phyloP scores from a whole-genome alignment of 345 rosid genomes.

The Litchi chinensis region DNA sequence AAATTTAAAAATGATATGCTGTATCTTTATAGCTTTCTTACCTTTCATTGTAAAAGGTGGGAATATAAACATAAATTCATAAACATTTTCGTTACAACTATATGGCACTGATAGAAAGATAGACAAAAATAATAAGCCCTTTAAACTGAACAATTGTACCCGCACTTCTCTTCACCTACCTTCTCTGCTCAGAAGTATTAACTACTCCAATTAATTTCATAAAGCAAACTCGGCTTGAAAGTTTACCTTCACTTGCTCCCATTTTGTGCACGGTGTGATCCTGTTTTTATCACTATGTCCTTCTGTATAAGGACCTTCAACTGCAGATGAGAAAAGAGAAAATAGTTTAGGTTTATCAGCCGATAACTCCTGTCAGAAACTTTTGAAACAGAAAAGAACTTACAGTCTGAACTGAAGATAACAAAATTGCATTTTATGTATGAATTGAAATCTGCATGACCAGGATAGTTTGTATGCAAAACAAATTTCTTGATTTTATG shows the following conservation, averaged over 20 bases:
- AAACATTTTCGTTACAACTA: not conserved
- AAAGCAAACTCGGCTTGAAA: not conserved
- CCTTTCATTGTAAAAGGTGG: not conserved
- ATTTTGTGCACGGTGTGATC: conserved; percentile 81
- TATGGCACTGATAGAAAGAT: not conserved
- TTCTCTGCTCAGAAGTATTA: not conserved
- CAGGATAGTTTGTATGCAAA: conserved; percentile 94
- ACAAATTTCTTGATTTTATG: conserved; percentile 94
- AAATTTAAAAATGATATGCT: not conserved
- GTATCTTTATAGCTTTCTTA: not conserved
- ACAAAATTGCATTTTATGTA: conserved; percentile 93
- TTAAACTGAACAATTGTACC: not conserved
- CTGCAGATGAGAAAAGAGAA: conserved; percentile 36
- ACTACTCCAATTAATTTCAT: conserved; percentile 3
- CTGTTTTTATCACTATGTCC: conserved; percentile 54
- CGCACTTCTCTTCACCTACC: not conserved
- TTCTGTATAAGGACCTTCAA: conserved; percentile 46
- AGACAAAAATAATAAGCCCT: not conserved
- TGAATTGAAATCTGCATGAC: conserved; percentile 97
- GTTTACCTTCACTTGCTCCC: conserved; percentile 97
- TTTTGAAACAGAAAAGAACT: conserved; percentile 19
- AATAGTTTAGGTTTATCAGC: conserved; percentile 1
- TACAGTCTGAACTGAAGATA: conserved; percentile 53
- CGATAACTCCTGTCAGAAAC: not conserved
- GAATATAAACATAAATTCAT: not conserved